These are phyloP conservation scores for Gracilaria vermiculophylla DNA, from an alignment of 23 red algal genomes.

Conservation along the genomic window DNA sequence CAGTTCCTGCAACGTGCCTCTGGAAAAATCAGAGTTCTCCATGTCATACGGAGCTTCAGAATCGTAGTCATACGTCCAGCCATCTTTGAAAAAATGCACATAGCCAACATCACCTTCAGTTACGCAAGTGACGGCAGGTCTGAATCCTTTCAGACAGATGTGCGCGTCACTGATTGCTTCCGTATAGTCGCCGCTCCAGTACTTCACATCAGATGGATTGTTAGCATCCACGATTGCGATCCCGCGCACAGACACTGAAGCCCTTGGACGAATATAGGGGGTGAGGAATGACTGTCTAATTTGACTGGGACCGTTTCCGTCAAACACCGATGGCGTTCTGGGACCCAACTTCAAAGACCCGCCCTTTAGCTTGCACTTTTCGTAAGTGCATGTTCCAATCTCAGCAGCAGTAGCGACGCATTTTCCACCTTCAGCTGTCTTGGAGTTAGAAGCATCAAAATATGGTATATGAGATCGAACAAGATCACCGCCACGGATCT, in stretches of 20 bases:
- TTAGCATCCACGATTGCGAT: constrained; percentile 4
- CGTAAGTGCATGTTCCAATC: background rate
- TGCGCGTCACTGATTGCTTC: constrained; percentile 1
- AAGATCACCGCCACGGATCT: constrained; percentile 29
- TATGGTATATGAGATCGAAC: background rate
- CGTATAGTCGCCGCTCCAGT: constrained; percentile 3
- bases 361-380: background rate
- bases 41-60: constrained; percentile 31
- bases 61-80: constrained; percentile 2
- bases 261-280: background rate
- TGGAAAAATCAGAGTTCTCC: background rate
- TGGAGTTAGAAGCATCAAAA: constrained; percentile 20
- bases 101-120: constrained; percentile 13
- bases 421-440: background rate
- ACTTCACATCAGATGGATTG: constrained; percentile 2
- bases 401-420: background rate
- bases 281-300: background rate
- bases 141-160: constrained; percentile 18
- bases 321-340: background rate
- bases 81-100: constrained; percentile 24
- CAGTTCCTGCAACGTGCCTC: background rate
- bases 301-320: background rate
- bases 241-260: background rate
- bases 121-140: background rate
- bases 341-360: background rate